phyloP scores from a whole-genome alignment of 2,329 filamentous ascomycete genomes.

The Cercospora janseana region DNA sequence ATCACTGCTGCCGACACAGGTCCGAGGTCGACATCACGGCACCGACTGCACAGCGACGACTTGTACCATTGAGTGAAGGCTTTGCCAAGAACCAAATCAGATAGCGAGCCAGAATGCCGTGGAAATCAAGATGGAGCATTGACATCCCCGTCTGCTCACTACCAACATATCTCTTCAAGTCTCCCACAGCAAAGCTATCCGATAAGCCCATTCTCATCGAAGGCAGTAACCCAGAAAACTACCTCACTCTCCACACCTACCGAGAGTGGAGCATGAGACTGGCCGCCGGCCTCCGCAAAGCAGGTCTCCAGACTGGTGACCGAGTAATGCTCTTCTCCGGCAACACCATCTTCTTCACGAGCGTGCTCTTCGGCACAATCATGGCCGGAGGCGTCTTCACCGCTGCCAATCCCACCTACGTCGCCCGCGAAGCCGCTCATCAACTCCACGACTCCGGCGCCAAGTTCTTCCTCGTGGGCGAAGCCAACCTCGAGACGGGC shows the following conservation, averaged over 20 bases:
- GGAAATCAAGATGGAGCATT: slow-evolving; percentile 51
- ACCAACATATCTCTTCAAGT: slow-evolving; percentile 52
- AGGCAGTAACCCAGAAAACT: slow-evolving; percentile 64
- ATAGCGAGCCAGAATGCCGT: slow-evolving; percentile 45
- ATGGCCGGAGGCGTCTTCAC: slow-evolving; percentile 57
- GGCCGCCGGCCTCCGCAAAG: slow-evolving; percentile 60
- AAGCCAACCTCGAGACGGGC: slow-evolving; percentile 49
- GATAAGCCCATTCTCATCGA: slow-evolving; percentile 58
- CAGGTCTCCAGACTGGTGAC: slow-evolving; percentile 66
- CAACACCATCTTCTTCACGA: slow-evolving; percentile 71
- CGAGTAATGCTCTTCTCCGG: slow-evolving; percentile 71
- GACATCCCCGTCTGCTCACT: slow-evolving; percentile 48
- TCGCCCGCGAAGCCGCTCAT: slow-evolving; percentile 36
- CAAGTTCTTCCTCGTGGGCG: slow-evolving; percentile 39
- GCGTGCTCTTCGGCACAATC: slow-evolving; percentile 67
- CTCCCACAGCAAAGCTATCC: slow-evolving; percentile 42
- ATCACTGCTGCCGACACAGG: too few relatives aligned
- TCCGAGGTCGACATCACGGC: too few relatives aligned
- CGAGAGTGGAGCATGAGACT: slow-evolving; percentile 70
- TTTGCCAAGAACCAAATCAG: neutral
- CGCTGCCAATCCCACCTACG: slow-evolving; percentile 40
- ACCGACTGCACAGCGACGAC: too few relatives aligned
- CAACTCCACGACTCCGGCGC: slow-evolving; percentile 33
- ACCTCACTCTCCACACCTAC: slow-evolving; percentile 62
- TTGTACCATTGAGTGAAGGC: too few relatives aligned